Base-by-base conservation (phyloP, 257 asterid genomes). In the Ilex aquifolium region DNA sequence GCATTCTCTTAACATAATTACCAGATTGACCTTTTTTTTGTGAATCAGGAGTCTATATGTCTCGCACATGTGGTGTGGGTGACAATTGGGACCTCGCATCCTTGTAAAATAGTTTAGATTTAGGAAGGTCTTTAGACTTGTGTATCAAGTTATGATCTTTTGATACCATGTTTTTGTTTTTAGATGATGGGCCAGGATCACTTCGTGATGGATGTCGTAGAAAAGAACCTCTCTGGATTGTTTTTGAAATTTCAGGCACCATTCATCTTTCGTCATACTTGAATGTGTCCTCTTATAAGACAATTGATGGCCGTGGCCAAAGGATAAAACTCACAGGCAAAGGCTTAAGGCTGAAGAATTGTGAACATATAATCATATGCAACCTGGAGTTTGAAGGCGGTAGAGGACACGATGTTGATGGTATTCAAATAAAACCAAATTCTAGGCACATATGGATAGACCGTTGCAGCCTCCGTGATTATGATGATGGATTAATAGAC, bases 171-270 rank as follows among this genome's bases (percentile, higher is more conserved):
- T 42, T 71, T 44, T 16, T 32, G 31, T 62, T 29, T 64, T 66
- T 74, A 88, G 97, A 89, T 75, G 96, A 89, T 68, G 97, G 96
- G 31, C 96, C 97, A 29, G 97, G 98, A 59, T 89, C 97, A 30
- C 84, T 92, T 51, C 97, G 96, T 14, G 82, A 82, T 44, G 97
- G 82, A 63, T 92, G 97, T 68, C 91, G 95, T 44, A 81, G 31
- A 59, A 83, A 79, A 67, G 90, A 88, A 66, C 98, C 96, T 5
- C 72, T 88, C 16, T 91, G 98, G 98, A 76, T 91, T 75, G 75
- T 84, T 67, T 91, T 91, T 67, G 81, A 84, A 68, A 87, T 86
- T 69, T 88, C 98, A 12, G 96, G 98, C 64, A 82, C 84, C 68
- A 84, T 91, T 65, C 80, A 84, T 58, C 96, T 91, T 32, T 76